phyloP scores from a whole-genome alignment of 257 asterid genomes.

The Gentiana straminea region DNA sequence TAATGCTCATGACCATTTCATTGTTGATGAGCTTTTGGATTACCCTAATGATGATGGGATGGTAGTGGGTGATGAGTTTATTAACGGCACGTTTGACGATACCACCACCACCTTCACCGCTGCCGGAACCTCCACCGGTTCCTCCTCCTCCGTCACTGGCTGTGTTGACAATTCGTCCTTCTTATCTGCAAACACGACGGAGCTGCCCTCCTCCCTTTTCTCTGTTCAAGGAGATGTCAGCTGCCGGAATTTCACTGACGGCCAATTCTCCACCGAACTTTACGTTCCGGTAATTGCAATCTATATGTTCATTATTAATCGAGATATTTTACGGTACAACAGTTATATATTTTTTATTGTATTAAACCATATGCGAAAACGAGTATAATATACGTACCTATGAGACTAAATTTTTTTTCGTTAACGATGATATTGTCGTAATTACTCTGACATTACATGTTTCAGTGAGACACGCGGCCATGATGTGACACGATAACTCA shows the following conservation, averaged over 20 bases:
- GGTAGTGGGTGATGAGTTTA: constrained; percentile 14
- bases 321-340: no score
- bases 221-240: constrained; percentile 11
- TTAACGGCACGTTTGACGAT: constrained; percentile 5
- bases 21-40: constrained; percentile 73
- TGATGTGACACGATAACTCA: no score
- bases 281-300: constrained; percentile 58
- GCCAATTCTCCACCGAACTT: constrained; percentile 52
- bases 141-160: constrained; percentile 24
- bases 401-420: no score
- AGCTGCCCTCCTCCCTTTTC: constrained; percentile 12
- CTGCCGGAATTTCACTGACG: constrained; percentile 30
- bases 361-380: no score
- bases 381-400: no score
- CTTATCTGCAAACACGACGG: constrained; percentile 24
- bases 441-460: no score
- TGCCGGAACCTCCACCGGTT: constrained; percentile 26
- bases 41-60: constrained; percentile 53
- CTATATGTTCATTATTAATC: neutral
- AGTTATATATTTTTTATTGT: no score
- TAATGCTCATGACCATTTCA: constrained; percentile 44
- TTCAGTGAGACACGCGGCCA: no score
- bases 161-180: constrained; percentile 31
- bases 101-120: constrained; percentile 17
- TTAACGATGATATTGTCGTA: no score